A percentile compares a stretch with the other conserved stretches of the same genome.
phyloP scores from a whole-genome alignment of 331 rosid genomes.

The Prunus yedoensis region DNA sequence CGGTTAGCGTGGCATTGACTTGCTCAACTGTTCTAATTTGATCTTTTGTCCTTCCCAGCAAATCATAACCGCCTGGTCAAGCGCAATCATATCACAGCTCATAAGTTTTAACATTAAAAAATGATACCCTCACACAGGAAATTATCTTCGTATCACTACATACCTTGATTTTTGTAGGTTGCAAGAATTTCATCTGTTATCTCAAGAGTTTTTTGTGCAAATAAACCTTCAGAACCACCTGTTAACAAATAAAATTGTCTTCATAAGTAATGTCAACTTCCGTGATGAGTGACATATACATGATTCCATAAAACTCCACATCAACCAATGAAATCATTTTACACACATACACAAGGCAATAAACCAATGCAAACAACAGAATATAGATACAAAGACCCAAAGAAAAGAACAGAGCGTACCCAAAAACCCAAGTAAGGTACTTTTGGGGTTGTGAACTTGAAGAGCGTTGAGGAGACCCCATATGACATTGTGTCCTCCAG shows the following conservation, averaged over 20 bases:
- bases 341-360: not conserved
- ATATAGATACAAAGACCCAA: not conserved
- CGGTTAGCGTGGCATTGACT: conserved; percentile 78
- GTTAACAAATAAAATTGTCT: conserved; percentile 20
- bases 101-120: conserved; percentile 2
- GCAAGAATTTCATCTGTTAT: conserved; percentile 71
- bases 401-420: conserved; percentile 42
- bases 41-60: conserved; percentile 95
- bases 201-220: conserved; percentile 92
- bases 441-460: conserved; percentile 71
- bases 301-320: not conserved
- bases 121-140: not conserved
- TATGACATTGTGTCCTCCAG: conserved; percentile 96
- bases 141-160: conserved; percentile 19
- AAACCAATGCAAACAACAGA: conserved; percentile 5
- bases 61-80: conserved; percentile 89
- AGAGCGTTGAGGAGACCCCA: conserved; percentile 93
- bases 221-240: conserved; percentile 99
- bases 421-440: conserved; percentile 80
- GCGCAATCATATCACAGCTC: conserved; percentile 24
- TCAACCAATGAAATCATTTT: not conserved
- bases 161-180: conserved; percentile 94
- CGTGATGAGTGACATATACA: not conserved
- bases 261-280: conserved; percentile 14
- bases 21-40: conserved; percentile 94